These are phyloP conservation scores for Pulveroboletus sp. DNA, from an alignment of 1,284 basidiomycete species.

Conservation along the genomic window DNA sequence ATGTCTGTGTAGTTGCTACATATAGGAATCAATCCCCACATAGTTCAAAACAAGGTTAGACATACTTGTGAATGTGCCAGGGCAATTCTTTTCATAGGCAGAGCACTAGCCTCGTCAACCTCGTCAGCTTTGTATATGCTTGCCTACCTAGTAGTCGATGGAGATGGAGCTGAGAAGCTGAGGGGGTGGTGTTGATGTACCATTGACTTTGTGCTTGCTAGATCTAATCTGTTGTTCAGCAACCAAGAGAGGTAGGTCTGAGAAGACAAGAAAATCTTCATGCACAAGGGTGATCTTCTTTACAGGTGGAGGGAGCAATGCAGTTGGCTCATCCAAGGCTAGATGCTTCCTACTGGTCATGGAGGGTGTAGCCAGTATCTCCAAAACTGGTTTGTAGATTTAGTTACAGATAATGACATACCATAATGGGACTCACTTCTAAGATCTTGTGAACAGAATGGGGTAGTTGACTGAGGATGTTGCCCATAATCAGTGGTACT, in stretches of 20 bases:
- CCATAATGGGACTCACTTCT: not conserved
- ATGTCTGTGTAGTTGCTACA: not conserved
- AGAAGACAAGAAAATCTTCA: no score
- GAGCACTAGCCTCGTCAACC: not conserved
- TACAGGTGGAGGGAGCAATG: not conserved
- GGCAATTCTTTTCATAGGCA: not conserved
- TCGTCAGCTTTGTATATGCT: not conserved
- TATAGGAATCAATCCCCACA: not conserved
- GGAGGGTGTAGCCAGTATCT: not conserved
- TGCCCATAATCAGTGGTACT: not conserved
- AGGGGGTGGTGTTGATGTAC: not conserved
- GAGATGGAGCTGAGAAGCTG: not conserved
- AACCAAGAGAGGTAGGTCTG: no score
- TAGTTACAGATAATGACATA: no score
- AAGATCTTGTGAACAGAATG: not conserved
- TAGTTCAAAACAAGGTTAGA: not conserved
- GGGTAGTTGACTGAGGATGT: not conserved
- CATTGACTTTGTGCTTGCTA: no score
- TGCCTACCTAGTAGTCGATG: not conserved
- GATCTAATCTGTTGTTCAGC: no score
- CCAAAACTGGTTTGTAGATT: not conserved
- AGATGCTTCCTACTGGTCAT: not conserved
- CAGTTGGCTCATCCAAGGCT: not conserved
- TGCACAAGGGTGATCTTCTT: not conserved
- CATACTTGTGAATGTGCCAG: not conserved